Percentiles rank a stretch among this genome's conserved stretches.
Conservation (phyloP, 768 basidiomycete genomes). For the Leucogyrophana mollusca region DNA sequence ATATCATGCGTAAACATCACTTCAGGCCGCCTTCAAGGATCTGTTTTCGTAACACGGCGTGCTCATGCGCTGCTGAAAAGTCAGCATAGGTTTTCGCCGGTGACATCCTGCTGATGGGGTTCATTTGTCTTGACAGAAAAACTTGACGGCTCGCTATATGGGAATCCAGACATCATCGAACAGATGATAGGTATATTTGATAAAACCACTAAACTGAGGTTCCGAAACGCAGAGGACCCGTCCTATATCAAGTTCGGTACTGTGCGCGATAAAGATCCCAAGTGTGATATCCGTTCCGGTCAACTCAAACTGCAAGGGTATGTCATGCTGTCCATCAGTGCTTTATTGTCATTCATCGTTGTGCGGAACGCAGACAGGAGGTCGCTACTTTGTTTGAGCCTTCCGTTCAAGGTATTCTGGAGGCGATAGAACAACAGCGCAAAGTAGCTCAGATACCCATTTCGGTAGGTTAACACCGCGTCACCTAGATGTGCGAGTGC, state of each 20-base stretch:
- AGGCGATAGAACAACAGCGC: slow-evolving; percentile 33
- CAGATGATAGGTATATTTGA: slow-evolving; percentile 40
- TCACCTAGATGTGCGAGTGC: background rate
- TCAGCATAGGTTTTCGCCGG: slow-evolving; percentile 14
- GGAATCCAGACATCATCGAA: slow-evolving; percentile 29
- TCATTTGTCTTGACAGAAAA: slow-evolving; percentile 15
- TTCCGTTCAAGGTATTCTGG: slow-evolving; percentile 36
- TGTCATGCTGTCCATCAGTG: background rate
- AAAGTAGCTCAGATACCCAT: slow-evolving; percentile 29
- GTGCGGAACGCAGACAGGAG: slow-evolving; percentile 34
- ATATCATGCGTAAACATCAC: background rate
- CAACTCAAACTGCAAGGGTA: slow-evolving; percentile 39
- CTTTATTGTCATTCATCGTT: too few species aligned
- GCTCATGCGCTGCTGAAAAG: slow-evolving; percentile 32
- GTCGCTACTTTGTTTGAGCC: slow-evolving; percentile 44
- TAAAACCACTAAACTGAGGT: slow-evolving; percentile 40
- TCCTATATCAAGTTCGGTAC: slow-evolving; percentile 43
- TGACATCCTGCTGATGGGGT: slow-evolving; percentile 7
- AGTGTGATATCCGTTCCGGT: slow-evolving; percentile 37
- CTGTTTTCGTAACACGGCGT: slow-evolving; percentile 36
- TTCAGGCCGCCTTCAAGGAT: slow-evolving; percentile 40
- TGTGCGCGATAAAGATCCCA: slow-evolving; percentile 35
- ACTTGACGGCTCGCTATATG: slow-evolving; percentile 30
- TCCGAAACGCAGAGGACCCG: slow-evolving; percentile 36
- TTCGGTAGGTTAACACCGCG: slow-evolving; percentile 22